Evolutionary conservation across 805 yeast genomes (phyloP), one percentile per base, ranked within the genome.

Genomic region (Brettanomyces anomalus): DNA sequence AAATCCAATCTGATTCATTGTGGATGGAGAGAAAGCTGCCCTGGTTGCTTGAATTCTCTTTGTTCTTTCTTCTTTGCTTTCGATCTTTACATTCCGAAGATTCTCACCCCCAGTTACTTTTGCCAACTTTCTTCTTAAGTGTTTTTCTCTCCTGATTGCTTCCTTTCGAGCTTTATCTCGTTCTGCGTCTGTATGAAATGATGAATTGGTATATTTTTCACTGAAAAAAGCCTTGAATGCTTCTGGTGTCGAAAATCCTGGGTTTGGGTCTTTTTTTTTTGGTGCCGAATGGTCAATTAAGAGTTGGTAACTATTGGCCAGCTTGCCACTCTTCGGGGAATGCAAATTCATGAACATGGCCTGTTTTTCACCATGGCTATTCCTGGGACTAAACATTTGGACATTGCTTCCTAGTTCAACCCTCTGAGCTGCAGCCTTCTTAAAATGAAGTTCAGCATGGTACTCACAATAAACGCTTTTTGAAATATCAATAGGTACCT

Each of bases 401-500:
- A 72, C 67, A 46, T 76, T 64, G 14, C 84, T 75, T 58, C 78
- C 84, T 42, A 90, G 67, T 58, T 89, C 97, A 67, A 86, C 74
- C 47, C 97, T 66, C 47, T 74, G 70, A n/a, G 79, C 70, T 17
- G 76, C 72, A 0, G 74, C 60, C 37, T 68, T 68, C 36, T 72
- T 69, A 43, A 77, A 66, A 36, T 75, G 68, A 39, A 69, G 50
- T 47, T 85, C 90, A 15, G 72, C 66, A 55, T 89, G 97, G 52
- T 65, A 86, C 11, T 77, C 78, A 60, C 97, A 89, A 45, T 76
- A 71, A 19, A 70, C 72, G 5, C 74, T 64, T 34, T 66, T 68
- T 7, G 71, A 61, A 17, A 57, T 61, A 54, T 87, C 77, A 4
- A 88, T 74, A 34, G 85, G 80, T 4, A 72, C 65, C 10, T 63